Base-by-base conservation (phyloP, 768 basidiomycete species). In the Lepiota brunneoincarnata region DNA sequence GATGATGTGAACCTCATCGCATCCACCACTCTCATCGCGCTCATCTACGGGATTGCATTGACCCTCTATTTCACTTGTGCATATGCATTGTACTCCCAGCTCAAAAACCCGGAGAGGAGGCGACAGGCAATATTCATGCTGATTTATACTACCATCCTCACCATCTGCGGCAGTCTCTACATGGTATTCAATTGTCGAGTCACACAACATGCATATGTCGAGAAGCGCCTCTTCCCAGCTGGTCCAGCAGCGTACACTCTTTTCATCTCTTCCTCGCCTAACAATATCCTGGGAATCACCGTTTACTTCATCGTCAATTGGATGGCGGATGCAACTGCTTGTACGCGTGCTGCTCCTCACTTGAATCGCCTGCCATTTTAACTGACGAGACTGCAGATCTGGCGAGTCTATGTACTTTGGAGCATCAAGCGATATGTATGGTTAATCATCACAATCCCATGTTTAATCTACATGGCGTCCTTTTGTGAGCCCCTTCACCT, bases 321-420 rank as follows among this genome's bases (percentile, higher is more conserved):
- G 59, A 23, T 58, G 9, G 55, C 50, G 4, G 57, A 61, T 23
- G 51, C 54, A n/a, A 3, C 31, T 61, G 1, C 20, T 61, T 49
- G 59, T 61, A 28, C 26, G 21, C 39, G 54, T 41, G 3, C 12
- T 23, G 28, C 2, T 36, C 15, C 2, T 35, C 4, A 28, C 26
- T 28, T 28, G 26, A 4, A 7, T 3, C 4, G 3, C 26, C 7
- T 28, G 26, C 26, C 26, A 4, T 3, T 28, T 28, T 28, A 28
- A 14, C 28, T n/a, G n/a, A n/a, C n/a, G n/a, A n/a, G n/a, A n/a
- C n/a, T n/a, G 15, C 38, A 56, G 55, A 50, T 56, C 14, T 56
- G 55, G 55, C 48, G 55, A 15, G 34, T 56, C 11, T 56, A 40
- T 11, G 48, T 41, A 15, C n/a, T 56, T 1, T 56, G 35, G 20